Base-by-base conservation (phyloP, 2,329 filamentous ascomycete species). In the Chaetomium sp. region DNA sequence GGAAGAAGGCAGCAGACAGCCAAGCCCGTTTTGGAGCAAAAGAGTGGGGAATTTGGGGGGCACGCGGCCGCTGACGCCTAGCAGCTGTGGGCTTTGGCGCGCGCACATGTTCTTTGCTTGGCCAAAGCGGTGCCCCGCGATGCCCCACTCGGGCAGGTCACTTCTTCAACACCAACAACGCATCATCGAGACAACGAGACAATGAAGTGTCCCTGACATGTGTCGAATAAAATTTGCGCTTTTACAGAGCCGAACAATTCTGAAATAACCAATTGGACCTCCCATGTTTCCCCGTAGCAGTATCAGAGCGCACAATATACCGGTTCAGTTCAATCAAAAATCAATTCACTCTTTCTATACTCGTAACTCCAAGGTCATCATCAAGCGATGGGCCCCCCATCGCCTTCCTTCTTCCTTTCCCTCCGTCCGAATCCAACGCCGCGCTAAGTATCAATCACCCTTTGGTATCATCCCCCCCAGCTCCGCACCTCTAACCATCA, bases 41-140 rank as follows among this genome's bases (percentile, higher is more conserved):
- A 32, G 37, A 46, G 54, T 52, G 50, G 57, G 48, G 48, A 19
- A 6, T 33, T 38, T 54, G 40, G 49, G 52, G 53, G 34, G 54
- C 49, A 56, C 57, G 57, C 54, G 54, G 57, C 57, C 9, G 41
- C 54, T 59, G 57, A 41, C 57, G 57, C 57, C 57, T 59, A 52
- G 36, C 36, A 51, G 43, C 41, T 40, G 19, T 27, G 19, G 19
- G 19, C 19, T 27, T 27, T 27, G 19, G 19, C 19, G 19, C 19
- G 2, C 19, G 19, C 19, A 27, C 19, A 27, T 27, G 19, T 27
- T 27, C 19, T 27, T 27, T 27, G 19, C 19, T 27, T 27, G 19
- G 19, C 19, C 19, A 27, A 3, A 2, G 19, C 2, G 19, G 19
- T 34, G 32, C 38, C 41, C 36, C 12, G 37, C 33, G 1, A 40